phyloP scores from a whole-genome alignment of 2,329 filamentous ascomycete genomes.

The Clonostachys rhizophaga region DNA sequence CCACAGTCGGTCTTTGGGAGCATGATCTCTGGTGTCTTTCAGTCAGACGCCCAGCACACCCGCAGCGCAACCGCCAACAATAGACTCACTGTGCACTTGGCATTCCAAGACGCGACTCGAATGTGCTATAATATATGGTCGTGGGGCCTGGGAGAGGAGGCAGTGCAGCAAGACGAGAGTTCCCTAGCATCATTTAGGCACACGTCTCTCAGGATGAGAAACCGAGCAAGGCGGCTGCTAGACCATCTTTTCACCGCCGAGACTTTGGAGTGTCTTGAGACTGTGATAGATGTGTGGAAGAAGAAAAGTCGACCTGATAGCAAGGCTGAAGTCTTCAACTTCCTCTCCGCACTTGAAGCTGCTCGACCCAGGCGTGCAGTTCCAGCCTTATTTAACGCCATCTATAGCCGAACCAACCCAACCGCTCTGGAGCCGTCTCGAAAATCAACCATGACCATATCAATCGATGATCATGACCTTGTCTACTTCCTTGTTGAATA shows the following conservation, averaged over 20 bases:
- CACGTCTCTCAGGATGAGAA: conserved; percentile 86
- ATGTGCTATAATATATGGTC: conserved; percentile 94
- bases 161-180: conserved; percentile 53
- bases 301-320: conserved; percentile 37
- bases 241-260: conserved; percentile 93
- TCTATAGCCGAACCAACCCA: conserved; percentile 92
- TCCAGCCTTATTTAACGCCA: conserved; percentile 90
- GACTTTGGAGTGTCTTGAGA: conserved; percentile 89
- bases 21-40: conserved; percentile 89
- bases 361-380: conserved; percentile 88
- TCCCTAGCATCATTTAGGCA: conserved; percentile 83
- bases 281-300: conserved; percentile 81
- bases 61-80: conserved; percentile 88
- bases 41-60: conserved; percentile 70
- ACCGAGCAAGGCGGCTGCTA: conserved; percentile 78
- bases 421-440: conserved; percentile 70
- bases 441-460: conserved; percentile 84
- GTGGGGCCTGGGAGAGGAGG: conserved; percentile 70
- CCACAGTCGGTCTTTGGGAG: conserved; percentile 88
- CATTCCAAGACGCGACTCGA: conserved; percentile 91
- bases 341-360: conserved; percentile 87
- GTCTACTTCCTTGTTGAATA: conserved; percentile 90
- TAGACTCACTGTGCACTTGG: conserved; percentile 86
- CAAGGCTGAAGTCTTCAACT: conserved; percentile 68
- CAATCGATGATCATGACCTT: conserved; percentile 76